These are phyloP conservation scores for Tolypocladium sp. DNA, from an alignment of 2,329 filamentous ascomycete genomes.

Conservation along the genomic window DNA sequence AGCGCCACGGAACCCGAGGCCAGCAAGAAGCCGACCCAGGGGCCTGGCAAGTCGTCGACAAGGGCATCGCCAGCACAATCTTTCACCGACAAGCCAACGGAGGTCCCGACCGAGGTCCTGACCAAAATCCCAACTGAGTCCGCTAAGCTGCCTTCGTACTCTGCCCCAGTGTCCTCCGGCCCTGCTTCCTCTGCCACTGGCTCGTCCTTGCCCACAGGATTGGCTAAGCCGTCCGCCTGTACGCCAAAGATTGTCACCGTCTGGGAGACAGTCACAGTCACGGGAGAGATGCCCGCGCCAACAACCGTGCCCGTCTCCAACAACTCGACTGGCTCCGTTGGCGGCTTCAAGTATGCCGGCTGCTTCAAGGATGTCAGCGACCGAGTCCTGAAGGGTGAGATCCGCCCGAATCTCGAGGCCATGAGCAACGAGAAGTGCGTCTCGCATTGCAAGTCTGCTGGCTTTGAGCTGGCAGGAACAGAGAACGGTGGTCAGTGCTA, in stretches of 20 bases:
- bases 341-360: slow-evolving; percentile 28
- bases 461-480: slow-evolving; percentile 36
- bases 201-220: background rate
- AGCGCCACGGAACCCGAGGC: background rate
- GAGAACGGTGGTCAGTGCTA: slow-evolving; percentile 46
- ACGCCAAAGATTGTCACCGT: slow-evolving; percentile 25
- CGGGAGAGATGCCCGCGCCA: slow-evolving; percentile 12
- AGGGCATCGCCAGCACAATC: background rate
- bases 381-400: slow-evolving; percentile 29
- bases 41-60: background rate
- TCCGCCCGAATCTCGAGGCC: slow-evolving; percentile 29
- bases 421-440: slow-evolving; percentile 38
- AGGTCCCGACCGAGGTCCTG: background rate
- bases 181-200: background rate
- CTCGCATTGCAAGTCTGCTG: slow-evolving; percentile 32
- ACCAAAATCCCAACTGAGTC: slow-evolving; percentile 3
- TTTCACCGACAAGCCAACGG: background rate
- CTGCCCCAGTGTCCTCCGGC: background rate
- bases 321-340: slow-evolving; percentile 8
- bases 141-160: background rate
- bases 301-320: slow-evolving; percentile 5
- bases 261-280: slow-evolving; percentile 37
- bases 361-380: slow-evolving; percentile 30
- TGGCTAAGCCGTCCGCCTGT: slow-evolving; percentile 4
- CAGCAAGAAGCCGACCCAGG: background rate